phyloP scores from a whole-genome alignment of 1,139 yeast species.

The Chernovozyma aurita region DNA sequence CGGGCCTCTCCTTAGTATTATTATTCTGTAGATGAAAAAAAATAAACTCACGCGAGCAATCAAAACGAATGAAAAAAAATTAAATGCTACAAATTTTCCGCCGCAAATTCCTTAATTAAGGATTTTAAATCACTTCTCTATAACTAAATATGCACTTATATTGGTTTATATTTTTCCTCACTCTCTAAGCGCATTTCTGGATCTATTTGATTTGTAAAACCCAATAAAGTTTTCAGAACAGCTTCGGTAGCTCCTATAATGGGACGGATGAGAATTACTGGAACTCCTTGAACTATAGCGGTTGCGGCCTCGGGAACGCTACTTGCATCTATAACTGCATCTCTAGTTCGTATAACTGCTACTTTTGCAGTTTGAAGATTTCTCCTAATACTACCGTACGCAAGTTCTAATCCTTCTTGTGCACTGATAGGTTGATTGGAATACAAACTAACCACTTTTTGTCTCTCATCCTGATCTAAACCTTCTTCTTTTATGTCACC shows the following conservation, averaged over 20 bases:
- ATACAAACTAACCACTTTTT: constrained; percentile 63
- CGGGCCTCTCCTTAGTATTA: too few species aligned
- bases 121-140: too few species aligned
- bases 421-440: constrained; percentile 78
- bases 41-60: too few species aligned
- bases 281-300: constrained; percentile 73
- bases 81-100: too few species aligned
- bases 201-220: constrained; percentile 77
- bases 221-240: constrained; percentile 74
- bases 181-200: constrained; percentile 45
- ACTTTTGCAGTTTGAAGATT: constrained; percentile 65
- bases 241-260: constrained; percentile 94
- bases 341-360: constrained; percentile 56
- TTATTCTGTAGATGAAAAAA: too few species aligned
- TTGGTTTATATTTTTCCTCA: constrained; percentile 25
- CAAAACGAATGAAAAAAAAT: too few species aligned
- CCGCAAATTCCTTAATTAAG: too few species aligned
- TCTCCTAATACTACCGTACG: constrained; percentile 67
- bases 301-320: constrained; percentile 64
- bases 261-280: constrained; percentile 77
- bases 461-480: constrained; percentile 27
- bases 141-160: neutral
- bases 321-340: constrained; percentile 57
- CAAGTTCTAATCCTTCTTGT: constrained; percentile 67
- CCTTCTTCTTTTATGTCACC: constrained; percentile 13